Evolutionary conservation across 1,284 basidiomycete genomes (phyloP).

Genomic region (Exobasidium cylindrosporum): DNA sequence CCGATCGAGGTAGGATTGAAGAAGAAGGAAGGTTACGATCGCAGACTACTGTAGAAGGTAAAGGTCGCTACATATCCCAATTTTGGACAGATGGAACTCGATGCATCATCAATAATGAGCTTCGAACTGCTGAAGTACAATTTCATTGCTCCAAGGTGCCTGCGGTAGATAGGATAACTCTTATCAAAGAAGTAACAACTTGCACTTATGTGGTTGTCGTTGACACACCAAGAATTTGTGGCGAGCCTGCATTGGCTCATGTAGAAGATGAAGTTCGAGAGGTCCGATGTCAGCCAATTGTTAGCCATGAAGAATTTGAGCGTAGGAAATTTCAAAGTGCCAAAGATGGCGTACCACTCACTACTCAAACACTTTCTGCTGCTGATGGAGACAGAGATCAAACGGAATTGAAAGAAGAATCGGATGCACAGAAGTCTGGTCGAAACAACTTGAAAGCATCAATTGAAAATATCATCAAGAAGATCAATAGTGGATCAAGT

Average conservation of each 20-base stretch:
- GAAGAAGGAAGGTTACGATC: not conserved
- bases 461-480: not conserved
- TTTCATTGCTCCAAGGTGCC: slow-evolving; percentile 35
- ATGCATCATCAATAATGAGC: slow-evolving; percentile 43
- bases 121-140: slow-evolving; percentile 39
- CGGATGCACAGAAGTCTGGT: not conserved
- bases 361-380: not conserved
- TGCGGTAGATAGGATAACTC: slow-evolving; percentile 33
- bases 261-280: not conserved
- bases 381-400: not conserved
- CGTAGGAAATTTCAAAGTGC: slow-evolving; percentile 1
- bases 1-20: not conserved
- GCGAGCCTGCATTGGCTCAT: not conserved
- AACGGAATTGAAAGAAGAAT: not conserved
- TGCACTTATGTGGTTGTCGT: slow-evolving; percentile 32
- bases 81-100: slow-evolving; percentile 44
- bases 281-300: slow-evolving; percentile 5
- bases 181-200: slow-evolving; percentile 48
- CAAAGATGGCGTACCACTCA: not conserved
- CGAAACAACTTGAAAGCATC: not conserved
- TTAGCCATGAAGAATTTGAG: not conserved
- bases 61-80: slow-evolving; percentile 36
- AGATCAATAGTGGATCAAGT: not conserved
- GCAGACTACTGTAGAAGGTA: slow-evolving; percentile 3
- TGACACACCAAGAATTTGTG: slow-evolving; percentile 1